Evolutionary conservation across 202 grass and related monocot species (phyloP).

Genomic region (Schoenoplectus triqueter): DNA sequence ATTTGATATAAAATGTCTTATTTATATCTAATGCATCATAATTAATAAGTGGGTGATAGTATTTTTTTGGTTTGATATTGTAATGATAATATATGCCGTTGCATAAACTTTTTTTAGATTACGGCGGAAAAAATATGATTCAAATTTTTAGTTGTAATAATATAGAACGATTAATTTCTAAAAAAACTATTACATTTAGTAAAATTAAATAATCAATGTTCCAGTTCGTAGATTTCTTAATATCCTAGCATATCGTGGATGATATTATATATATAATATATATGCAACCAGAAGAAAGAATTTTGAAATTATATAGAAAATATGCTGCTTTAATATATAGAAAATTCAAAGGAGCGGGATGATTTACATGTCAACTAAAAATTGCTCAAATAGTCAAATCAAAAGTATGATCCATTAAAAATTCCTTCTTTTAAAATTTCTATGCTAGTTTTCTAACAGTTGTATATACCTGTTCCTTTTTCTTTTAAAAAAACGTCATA

Average conservation of each 20-base stretch:
- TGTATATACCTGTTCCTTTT: conserved; percentile 1
- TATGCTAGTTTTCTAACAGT: conserved; percentile 21
- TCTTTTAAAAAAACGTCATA: neutral
- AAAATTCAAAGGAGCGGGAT: neutral
- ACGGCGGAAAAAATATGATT: no score
- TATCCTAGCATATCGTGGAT: neutral
- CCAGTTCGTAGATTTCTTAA: neutral
- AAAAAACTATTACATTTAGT: neutral
- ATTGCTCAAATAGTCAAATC: neutral
- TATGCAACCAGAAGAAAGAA: neutral
- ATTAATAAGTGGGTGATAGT: no score
- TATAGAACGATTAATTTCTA: neutral
- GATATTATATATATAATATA: conserved; percentile 15
- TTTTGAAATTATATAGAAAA: neutral
- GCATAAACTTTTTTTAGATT: no score
- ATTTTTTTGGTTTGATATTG: no score
- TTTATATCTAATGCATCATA: no score
- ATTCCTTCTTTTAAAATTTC: conserved; percentile 12
- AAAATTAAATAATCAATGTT: conserved; percentile 11
- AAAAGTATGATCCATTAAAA: no score
- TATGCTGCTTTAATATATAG: neutral
- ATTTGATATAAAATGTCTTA: no score
- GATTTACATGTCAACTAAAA: neutral
- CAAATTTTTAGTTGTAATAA: no score
- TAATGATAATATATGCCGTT: no score